Conservation (phyloP, 2,329 filamentous ascomycete genomes). For the Sporothrix phasma region DNA sequence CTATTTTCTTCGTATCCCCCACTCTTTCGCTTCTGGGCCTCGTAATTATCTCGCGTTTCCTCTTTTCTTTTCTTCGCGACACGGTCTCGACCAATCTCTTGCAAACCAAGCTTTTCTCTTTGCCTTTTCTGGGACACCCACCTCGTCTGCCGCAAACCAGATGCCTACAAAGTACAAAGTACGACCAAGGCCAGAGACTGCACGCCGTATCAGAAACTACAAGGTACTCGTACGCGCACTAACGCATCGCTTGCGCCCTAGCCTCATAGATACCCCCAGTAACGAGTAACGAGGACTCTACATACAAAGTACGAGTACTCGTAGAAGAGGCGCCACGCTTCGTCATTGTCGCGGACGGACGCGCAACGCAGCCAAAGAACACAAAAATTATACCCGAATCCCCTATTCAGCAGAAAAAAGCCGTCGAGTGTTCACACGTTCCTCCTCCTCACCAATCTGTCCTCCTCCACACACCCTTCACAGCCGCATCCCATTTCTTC, state of each 20-base stretch:
- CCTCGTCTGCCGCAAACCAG: neutral
- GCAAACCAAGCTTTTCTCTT: conserved; percentile 12
- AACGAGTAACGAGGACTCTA: neutral
- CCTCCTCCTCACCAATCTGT: neutral
- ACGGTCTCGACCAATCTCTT: conserved; percentile 13
- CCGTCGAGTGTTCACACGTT: neutral
- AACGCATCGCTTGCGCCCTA: neutral
- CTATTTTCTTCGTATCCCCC: conserved; percentile 1
- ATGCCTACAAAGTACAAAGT: neutral
- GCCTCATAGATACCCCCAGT: neutral
- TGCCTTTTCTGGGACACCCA: neutral
- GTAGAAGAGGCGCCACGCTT: conserved; percentile 1
- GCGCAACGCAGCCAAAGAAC: neutral
- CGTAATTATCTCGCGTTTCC: neutral
- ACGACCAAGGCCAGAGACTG: neutral
- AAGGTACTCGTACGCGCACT: too few relatives aligned
- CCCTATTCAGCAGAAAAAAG: neutral
- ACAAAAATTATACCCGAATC: neutral
- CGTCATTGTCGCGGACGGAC: conserved; percentile 11
- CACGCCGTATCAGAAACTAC: conserved; percentile 1
- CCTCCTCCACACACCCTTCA: neutral
- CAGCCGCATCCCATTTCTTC: neutral
- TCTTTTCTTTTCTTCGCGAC: neutral
- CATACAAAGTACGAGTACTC: too few relatives aligned
- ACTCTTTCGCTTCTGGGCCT: neutral